Conservation (phyloP, 2,329 filamentous ascomycete species). For the Zymoseptoria brevis region DNA sequence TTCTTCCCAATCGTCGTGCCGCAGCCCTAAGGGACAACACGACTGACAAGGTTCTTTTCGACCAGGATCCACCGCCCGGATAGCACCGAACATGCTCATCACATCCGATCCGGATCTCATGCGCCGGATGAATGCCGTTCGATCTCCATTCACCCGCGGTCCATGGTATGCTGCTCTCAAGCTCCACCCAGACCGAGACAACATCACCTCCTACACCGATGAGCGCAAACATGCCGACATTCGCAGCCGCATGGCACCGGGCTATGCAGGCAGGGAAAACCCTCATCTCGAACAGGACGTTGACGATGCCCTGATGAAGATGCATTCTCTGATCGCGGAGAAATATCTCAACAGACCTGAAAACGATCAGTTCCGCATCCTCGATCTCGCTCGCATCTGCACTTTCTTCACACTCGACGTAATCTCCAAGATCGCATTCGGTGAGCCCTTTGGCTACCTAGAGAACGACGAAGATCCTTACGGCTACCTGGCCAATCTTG, state of each 20-base stretch:
- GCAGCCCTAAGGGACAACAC: background rate
- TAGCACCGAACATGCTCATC: slow-evolving; percentile 31
- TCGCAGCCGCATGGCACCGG: slow-evolving; percentile 31
- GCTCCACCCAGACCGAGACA: slow-evolving; percentile 34
- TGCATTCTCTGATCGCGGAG: slow-evolving; percentile 27
- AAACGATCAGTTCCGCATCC: slow-evolving; percentile 23
- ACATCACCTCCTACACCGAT: slow-evolving; percentile 33
- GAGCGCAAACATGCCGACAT: slow-evolving; percentile 33
- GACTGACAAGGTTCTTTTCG: background rate
- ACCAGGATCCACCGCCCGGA: slow-evolving; percentile 32
- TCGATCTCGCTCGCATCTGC: slow-evolving; percentile 32
- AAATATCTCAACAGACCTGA: slow-evolving; percentile 30
- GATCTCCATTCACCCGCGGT: slow-evolving; percentile 30
- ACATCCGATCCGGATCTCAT: slow-evolving; percentile 32
- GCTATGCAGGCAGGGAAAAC: slow-evolving; percentile 36
- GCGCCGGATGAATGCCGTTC: slow-evolving; percentile 33
- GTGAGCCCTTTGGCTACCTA: slow-evolving; percentile 43
- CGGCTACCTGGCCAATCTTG: slow-evolving; percentile 41
- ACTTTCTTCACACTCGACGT: slow-evolving; percentile 37
- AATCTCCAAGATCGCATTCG: slow-evolving; percentile 35
- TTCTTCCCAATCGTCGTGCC: background rate
- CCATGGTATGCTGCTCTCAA: slow-evolving; percentile 32
- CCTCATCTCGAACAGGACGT: slow-evolving; percentile 31
- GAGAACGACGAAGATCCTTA: slow-evolving; percentile 43
- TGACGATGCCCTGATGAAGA: slow-evolving; percentile 29